Evolutionary conservation across 1,139 yeast genomes (phyloP).

Genomic region (Tardiomyces depauwii): DNA sequence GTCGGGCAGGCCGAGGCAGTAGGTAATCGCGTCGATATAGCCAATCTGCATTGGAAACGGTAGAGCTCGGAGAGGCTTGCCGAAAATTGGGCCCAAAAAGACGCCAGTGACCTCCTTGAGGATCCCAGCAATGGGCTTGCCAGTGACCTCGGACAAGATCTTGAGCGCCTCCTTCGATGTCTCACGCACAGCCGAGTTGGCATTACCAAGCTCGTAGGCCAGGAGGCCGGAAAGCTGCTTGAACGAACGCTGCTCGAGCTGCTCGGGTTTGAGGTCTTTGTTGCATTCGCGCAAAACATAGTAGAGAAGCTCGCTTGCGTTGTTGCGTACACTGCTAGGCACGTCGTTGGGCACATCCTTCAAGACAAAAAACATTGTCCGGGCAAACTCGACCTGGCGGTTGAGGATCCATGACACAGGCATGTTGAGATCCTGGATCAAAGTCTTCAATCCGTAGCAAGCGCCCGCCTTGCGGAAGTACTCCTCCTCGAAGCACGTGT

Average conservation of each 20-base stretch:
- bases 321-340: conserved; percentile 63
- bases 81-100: conserved; percentile 84
- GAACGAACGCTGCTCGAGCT: conserved; percentile 54
- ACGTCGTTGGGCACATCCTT: conserved; percentile 88
- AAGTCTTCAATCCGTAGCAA: conserved; percentile 64
- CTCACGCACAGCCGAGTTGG: conserved; percentile 70
- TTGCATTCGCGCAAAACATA: conserved; percentile 58
- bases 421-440: conserved; percentile 56
- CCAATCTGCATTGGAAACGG: conserved; percentile 99
- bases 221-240: conserved; percentile 77
- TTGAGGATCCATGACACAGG: conserved; percentile 64
- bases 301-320: conserved; percentile 58
- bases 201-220: conserved; percentile 86
- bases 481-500: conserved; percentile 81
- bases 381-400: conserved; percentile 72
- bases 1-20: conserved; percentile 70
- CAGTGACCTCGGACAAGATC: conserved; percentile 58
- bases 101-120: conserved; percentile 77
- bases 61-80: conserved; percentile 89
- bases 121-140: conserved; percentile 58
- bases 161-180: conserved; percentile 67
- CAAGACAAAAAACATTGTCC: conserved; percentile 80
- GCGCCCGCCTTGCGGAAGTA: conserved; percentile 86
- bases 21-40: conserved; percentile 90
- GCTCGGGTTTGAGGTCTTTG: conserved; percentile 44